A percentile compares a stretch with the other conserved stretches of the same genome.
phyloP scores from a whole-genome alignment of 139 green algal genomes.

The Chlorella sorokiniana region DNA sequence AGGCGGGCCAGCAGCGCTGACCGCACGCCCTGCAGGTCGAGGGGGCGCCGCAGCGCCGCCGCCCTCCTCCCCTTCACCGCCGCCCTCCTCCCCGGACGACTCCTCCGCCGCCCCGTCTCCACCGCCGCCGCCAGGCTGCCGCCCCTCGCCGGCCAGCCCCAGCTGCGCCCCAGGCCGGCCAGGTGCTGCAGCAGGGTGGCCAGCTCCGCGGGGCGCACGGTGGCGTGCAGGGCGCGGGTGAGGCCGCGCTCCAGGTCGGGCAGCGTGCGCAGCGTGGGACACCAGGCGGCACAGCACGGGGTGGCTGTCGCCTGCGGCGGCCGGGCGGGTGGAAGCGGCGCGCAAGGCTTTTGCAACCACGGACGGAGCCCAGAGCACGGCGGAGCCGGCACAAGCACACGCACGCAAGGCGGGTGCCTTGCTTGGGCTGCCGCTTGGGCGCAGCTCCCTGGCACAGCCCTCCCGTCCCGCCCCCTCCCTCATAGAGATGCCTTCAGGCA shows the following conservation, averaged over 20 bases:
- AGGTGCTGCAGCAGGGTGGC: conserved; percentile 53
- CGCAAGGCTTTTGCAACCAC: neutral
- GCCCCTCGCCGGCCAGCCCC: conserved; percentile 8
- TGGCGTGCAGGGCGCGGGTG: conserved; percentile 75
- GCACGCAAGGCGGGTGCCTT: too few species aligned
- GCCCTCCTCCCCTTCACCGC: neutral
- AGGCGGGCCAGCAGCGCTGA: conserved; percentile 55
- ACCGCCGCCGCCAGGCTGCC: neutral
- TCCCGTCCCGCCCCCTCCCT: too few species aligned
- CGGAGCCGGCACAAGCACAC: too few species aligned
- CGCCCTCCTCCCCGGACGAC: neutral
- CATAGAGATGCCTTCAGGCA: neutral
- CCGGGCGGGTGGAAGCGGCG: neutral
- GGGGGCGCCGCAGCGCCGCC: neutral
- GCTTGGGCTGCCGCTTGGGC: too few species aligned
- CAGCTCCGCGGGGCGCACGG: conserved; percentile 76
- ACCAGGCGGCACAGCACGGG: conserved; percentile 25
- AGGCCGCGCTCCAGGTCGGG: conserved; percentile 83
- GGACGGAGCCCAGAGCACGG: neutral
- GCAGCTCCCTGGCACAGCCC: too few species aligned
- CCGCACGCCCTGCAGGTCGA: neutral
- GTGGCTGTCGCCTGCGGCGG: conserved; percentile 7
- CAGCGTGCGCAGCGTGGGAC: conserved; percentile 39
- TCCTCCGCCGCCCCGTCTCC: neutral
- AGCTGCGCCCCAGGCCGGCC: conserved; percentile 14